Conservation (phyloP, 441 rosid genomes). For the Adansonia gregorii region DNA sequence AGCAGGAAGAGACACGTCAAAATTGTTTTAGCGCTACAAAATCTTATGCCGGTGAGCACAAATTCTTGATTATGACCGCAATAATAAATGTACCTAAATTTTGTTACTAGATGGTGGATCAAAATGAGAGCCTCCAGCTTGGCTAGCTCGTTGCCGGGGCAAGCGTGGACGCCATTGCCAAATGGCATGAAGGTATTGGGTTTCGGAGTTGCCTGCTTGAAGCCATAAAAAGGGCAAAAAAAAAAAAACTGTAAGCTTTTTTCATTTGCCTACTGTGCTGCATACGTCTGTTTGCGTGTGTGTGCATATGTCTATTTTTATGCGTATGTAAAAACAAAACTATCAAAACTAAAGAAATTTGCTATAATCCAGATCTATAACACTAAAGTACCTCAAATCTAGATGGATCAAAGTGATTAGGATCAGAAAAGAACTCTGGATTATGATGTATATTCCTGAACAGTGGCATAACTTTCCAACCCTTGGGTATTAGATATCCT, state of each 20-base stretch:
- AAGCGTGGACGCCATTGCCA: constrained; percentile 85
- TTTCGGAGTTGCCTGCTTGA: constrained; percentile 66
- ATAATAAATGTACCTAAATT: constrained; percentile 53
- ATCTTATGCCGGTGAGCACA: background rate
- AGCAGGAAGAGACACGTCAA: constrained; percentile 10
- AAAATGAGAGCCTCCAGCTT: constrained; percentile 80
- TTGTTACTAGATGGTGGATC: constrained; percentile 73
- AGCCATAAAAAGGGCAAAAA: constrained; percentile 6
- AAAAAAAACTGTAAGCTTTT: background rate
- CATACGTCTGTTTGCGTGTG: background rate
- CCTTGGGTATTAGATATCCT: constrained; percentile 91
- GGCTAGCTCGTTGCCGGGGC: constrained; percentile 95
- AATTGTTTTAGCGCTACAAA: constrained; percentile 11
- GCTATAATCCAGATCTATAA: background rate
- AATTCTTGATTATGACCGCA: background rate
- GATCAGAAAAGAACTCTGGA: constrained; percentile 69
- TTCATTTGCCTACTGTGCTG: background rate
- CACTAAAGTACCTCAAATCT: constrained; percentile 70
- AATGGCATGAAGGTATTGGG: constrained; percentile 90
- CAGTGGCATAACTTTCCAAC: constrained; percentile 98
- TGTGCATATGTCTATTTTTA: background rate
- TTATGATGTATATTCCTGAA: constrained; percentile 94
- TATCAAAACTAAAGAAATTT: background rate
- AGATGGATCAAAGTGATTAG: constrained; percentile 76
- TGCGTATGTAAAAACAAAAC: background rate